Percentiles rank a stretch among this genome's conserved stretches.
Evolutionary conservation across 345 rosid species (phyloP).

Genomic region (Citrus mangshanensis): DNA sequence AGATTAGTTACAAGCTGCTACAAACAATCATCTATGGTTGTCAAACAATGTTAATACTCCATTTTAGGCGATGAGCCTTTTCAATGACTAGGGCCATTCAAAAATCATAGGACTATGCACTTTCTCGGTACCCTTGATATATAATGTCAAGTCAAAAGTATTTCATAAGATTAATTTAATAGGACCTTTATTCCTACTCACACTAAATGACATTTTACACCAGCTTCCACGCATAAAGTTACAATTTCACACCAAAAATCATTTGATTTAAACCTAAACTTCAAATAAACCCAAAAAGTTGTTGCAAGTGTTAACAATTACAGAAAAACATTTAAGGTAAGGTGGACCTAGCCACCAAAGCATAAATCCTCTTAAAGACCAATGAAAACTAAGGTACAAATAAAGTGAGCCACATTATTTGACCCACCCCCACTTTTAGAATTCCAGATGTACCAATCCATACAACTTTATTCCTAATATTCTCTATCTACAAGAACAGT

Average conservation of each 20-base stretch:
- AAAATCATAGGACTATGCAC: constrained; percentile 8
- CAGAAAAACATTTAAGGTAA: not conserved
- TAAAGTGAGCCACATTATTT: constrained; percentile 12
- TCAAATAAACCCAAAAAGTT: constrained; percentile 2
- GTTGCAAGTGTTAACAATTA: not conserved
- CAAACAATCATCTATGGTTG: not conserved
- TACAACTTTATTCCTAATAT: not conserved
- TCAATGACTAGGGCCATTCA: constrained; percentile 25
- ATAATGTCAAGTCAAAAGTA: constrained; percentile 14
- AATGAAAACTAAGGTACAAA: constrained; percentile 20
- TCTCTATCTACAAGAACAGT: constrained; percentile 20
- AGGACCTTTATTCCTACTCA: constrained; percentile 8
- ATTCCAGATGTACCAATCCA: not conserved
- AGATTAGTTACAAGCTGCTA: constrained; percentile 21
- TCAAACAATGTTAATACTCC: constrained; percentile 25
- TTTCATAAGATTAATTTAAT: not conserved
- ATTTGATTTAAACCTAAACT: constrained; percentile 12
- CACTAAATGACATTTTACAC: constrained; percentile 16
- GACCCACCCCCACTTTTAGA: constrained; percentile 9
- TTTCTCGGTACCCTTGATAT: constrained; percentile 5
- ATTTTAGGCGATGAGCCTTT: constrained; percentile 7
- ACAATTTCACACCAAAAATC: constrained; percentile 12
- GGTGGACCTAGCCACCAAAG: constrained; percentile 16
- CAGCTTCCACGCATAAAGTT: constrained; percentile 20
- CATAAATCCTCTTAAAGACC: constrained; percentile 23